Evolutionary conservation across 2,329 filamentous ascomycete species (phyloP), one percentile per base, ranked within the genome.

Genomic region (Penicillium sp.): DNA sequence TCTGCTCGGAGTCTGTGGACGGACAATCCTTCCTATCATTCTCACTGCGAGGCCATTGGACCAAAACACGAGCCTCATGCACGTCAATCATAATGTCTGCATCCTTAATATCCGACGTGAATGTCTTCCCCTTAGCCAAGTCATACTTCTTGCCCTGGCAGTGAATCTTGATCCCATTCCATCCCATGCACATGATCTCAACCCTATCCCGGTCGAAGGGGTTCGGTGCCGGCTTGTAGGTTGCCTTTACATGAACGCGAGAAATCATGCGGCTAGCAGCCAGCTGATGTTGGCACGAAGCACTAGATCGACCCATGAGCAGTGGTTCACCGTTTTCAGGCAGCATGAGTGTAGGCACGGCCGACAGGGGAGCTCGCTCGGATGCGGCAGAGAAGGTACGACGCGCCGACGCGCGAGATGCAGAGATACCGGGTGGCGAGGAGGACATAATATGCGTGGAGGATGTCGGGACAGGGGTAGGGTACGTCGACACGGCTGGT

Each of bases 81-180:
- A 97, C 91, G 70, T 97, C 92, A 57, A 99, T 77, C 85, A 99
- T 95, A 70, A 99, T 91, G 65, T 95, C 91, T 16, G 86, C 86
- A 60, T 86, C 84, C 67, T 92, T 89, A 27, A 91, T 92, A 73
- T 95, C 90, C 51, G 91, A 95, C 42, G 86, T 88, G 72, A 96
- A 97, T 44, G 84, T 88, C 69, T 96, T 91, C 16, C 89, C 90
- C 76, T 96, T 96, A 58, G 79, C 81, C 64, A 99, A 74, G 60
- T 96, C 90, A 79, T 89, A 92, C 3, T 90, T 88, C 60, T 87
- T 85, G 50, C 90, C 90, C 73, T 92, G 88, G 76, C 90, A 96
- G 74, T 96, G 91, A 61, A 99, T 76, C 76, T 90, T 95, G 60
- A 94, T 80, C 14, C 94, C 94, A 71, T 99, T 99, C 92, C 92